phyloP scores from a whole-genome alignment of 2,329 filamentous ascomycete genomes.

The Botrytis paeoniae region DNA sequence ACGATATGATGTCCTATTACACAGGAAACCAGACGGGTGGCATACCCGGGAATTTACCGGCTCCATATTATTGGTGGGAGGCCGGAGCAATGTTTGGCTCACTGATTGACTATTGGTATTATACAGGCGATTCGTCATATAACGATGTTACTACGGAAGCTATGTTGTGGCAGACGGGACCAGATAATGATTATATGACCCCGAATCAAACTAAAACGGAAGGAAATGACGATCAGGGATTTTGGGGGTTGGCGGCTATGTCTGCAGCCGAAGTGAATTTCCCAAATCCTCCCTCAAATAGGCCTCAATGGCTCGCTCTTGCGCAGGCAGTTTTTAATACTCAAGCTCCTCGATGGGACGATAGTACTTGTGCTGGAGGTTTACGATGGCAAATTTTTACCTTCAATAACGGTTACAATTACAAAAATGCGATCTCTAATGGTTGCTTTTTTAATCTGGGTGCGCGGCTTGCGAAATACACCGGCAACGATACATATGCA shows the following conservation, averaged over 20 bases:
- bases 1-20: slow-evolving; percentile 52
- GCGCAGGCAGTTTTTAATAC: slow-evolving; percentile 80
- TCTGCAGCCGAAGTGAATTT: slow-evolving; percentile 68
- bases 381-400: slow-evolving; percentile 81
- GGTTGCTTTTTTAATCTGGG: slow-evolving; percentile 61
- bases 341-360: slow-evolving; percentile 72
- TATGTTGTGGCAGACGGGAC: slow-evolving; percentile 71
- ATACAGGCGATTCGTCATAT: slow-evolving; percentile 70
- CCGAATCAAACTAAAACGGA: slow-evolving; percentile 65
- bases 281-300: slow-evolving; percentile 49
- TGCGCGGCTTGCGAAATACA: slow-evolving; percentile 71
- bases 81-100: slow-evolving; percentile 70
- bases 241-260: slow-evolving; percentile 71
- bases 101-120: slow-evolving; percentile 81
- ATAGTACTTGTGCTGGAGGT: slow-evolving; percentile 66
- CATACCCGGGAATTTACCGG: slow-evolving; percentile 51
- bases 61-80: slow-evolving; percentile 57
- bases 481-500: slow-evolving; percentile 71
- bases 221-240: slow-evolving; percentile 74
- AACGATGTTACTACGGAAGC: slow-evolving; percentile 66
- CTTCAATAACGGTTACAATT: slow-evolving; percentile 78
- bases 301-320: slow-evolving; percentile 67
- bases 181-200: slow-evolving; percentile 74
- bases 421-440: slow-evolving; percentile 67
- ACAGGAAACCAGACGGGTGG: slow-evolving; percentile 49